Conservation (phyloP, 192 early-diverging fungal genomes). For the Oehlia diaphana region DNA sequence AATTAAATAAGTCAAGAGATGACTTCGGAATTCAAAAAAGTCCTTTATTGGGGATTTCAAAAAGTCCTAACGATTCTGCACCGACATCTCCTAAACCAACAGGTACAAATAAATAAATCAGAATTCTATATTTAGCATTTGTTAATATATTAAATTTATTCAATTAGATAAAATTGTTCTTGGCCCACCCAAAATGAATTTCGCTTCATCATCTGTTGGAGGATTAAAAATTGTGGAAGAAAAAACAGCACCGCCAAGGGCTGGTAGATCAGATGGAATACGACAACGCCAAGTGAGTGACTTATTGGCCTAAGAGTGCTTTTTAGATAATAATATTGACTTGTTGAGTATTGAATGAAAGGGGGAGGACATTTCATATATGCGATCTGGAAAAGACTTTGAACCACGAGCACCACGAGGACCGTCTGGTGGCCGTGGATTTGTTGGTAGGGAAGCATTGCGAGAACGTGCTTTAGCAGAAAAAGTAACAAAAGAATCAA, state of each 20-base stretch:
- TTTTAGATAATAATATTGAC: neutral
- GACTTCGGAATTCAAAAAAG: constrained; percentile 29
- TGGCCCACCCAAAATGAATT: constrained; percentile 57
- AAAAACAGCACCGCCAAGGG: constrained; percentile 17
- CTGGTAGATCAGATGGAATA: constrained; percentile 22
- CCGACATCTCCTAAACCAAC: constrained; percentile 15
- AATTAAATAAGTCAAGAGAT: constrained; percentile 25
- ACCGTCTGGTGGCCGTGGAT: constrained; percentile 38
- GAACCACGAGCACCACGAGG: constrained; percentile 38
- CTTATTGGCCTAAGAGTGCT: neutral
- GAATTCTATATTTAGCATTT: neutral
- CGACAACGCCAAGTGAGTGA: constrained; percentile 33
- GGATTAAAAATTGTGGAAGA: constrained; percentile 51
- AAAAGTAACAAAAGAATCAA: constrained; percentile 6
- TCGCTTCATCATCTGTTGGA: constrained; percentile 51
- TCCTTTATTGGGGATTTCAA: constrained; percentile 12
- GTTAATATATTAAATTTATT: neutral
- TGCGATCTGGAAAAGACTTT: constrained; percentile 26
- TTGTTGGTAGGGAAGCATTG: constrained; percentile 29
- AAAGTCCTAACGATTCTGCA: constrained; percentile 13
- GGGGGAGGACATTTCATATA: constrained; percentile 1
- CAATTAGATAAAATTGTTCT: constrained; percentile 50
- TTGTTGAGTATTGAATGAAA: neutral
- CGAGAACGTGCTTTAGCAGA: constrained; percentile 10
- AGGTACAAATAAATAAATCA: constrained; percentile 13